These are phyloP conservation scores for Blakeslea trispora DNA, from an alignment of 371 early-diverging fungal species.

Conservation along the genomic window DNA sequence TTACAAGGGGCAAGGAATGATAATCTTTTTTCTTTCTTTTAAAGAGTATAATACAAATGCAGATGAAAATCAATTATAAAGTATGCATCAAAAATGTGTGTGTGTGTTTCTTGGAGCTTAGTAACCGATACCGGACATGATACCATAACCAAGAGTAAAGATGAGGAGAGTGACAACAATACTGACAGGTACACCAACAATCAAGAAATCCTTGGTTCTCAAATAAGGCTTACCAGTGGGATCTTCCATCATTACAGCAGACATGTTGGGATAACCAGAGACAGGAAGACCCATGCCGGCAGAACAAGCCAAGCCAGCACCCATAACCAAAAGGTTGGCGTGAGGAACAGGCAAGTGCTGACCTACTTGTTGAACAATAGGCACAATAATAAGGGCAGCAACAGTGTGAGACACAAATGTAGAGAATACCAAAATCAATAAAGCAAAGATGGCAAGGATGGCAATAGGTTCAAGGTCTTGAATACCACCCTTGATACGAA, in stretches of 20 bases:
- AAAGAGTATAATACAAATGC: slow-evolving; percentile 8
- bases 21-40: too few species aligned
- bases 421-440: slow-evolving; percentile 74
- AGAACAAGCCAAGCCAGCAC: slow-evolving; percentile 49
- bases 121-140: slow-evolving; percentile 61
- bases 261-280: slow-evolving; percentile 96
- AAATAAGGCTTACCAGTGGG: slow-evolving; percentile 86
- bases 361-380: slow-evolving; percentile 82
- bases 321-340: slow-evolving; percentile 87
- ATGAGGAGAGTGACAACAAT: slow-evolving; percentile 70
- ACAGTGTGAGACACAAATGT: slow-evolving; percentile 97
- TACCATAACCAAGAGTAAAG: slow-evolving; percentile 73
- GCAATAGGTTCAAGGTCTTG: slow-evolving; percentile 61
- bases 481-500: slow-evolving; percentile 64
- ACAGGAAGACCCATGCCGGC: slow-evolving; percentile 76
- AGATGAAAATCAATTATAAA: not conserved
- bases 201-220: slow-evolving; percentile 80
- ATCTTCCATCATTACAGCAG: slow-evolving; percentile 92
- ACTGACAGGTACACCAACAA: slow-evolving; percentile 78
- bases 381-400: slow-evolving; percentile 81
- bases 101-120: too few species aligned
- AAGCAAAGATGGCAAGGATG: slow-evolving; percentile 66
- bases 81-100: too few species aligned
- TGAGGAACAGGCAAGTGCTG: slow-evolving; percentile 73
- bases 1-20: not conserved